These are phyloP conservation scores for Coffea canephora DNA, from an alignment of 257 asterid genomes.

Conservation along the genomic window DNA sequence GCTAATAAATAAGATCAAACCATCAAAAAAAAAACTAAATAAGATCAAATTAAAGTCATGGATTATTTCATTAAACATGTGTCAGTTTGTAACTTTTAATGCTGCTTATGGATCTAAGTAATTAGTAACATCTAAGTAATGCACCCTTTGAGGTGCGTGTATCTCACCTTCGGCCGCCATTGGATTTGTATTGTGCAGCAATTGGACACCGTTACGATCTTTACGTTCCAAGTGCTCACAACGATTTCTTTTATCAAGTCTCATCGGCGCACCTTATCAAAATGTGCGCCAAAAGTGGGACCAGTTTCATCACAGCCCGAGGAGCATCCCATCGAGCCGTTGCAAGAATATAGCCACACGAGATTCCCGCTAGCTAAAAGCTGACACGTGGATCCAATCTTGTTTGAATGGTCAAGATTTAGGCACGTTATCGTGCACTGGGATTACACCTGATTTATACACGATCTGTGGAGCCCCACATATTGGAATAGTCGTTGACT, in stretches of 20 bases:
- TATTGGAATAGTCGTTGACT: slow-evolving; percentile 3
- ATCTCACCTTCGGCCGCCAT: too few species aligned
- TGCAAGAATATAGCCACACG: neutral
- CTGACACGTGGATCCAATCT: neutral
- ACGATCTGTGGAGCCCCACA: neutral
- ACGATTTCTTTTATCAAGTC: neutral
- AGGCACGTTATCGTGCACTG: neutral
- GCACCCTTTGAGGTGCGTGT: too few species aligned
- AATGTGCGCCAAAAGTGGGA: slow-evolving; percentile 7
- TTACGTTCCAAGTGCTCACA: neutral
- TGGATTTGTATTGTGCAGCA: too few species aligned
- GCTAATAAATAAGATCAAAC: too few species aligned
- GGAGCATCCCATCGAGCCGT: slow-evolving; percentile 8
- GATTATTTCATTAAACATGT: too few species aligned
- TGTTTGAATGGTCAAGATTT: neutral
- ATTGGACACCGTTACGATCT: neutral
- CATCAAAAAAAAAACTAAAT: too few species aligned
- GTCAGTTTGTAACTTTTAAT: too few species aligned
- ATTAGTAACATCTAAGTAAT: too few species aligned
- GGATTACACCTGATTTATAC: neutral
- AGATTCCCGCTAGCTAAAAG: too few species aligned
- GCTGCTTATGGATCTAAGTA: too few species aligned
- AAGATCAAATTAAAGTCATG: too few species aligned
- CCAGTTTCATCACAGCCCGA: neutral
- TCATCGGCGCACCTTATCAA: slow-evolving; percentile 9